Conservation (phyloP, 306 rosid species). For the Prunus dulcis region DNA sequence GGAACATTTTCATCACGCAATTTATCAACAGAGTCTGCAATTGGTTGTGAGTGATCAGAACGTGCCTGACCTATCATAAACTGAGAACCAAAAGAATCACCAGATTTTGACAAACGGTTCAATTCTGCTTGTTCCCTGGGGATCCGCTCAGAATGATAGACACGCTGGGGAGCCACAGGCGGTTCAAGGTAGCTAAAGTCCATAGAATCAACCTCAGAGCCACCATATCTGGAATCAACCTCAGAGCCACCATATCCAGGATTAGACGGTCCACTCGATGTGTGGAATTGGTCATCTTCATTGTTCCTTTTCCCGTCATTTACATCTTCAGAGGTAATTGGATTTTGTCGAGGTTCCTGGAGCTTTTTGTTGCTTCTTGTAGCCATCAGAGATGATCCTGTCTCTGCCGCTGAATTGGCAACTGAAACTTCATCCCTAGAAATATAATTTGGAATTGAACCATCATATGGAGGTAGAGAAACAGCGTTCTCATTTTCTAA, state of each 20-base stretch:
- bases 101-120: constrained; percentile 60
- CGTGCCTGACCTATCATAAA: constrained; percentile 39
- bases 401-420: constrained; percentile 26
- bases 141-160: constrained; percentile 51
- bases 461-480: constrained; percentile 29
- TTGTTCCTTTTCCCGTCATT: constrained; percentile 20
- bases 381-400: constrained; percentile 21
- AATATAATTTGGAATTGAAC: constrained; percentile 23
- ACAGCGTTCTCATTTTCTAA: constrained; percentile 26
- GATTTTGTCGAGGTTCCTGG: constrained; percentile 30
- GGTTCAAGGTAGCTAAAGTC: constrained; percentile 44
- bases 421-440: constrained; percentile 24
- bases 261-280: constrained; percentile 15
- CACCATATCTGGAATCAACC: constrained; percentile 32
- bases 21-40: constrained; percentile 32
- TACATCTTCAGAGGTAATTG: constrained; percentile 24
- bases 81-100: constrained; percentile 53
- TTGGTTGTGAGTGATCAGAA: constrained; percentile 39
- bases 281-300: constrained; percentile 24
- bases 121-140: constrained; percentile 63
- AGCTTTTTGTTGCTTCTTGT: constrained; percentile 32
- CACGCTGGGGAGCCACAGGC: constrained; percentile 44
- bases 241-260: constrained; percentile 36
- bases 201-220: constrained; percentile 28
- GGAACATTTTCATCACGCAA: constrained; percentile 36